Percentiles rank a stretch among this genome's conserved stretches.
These are phyloP conservation scores for Lecanicillium sp. DNA, from an alignment of 2,329 filamentous ascomycete genomes.

Conservation along the genomic window DNA sequence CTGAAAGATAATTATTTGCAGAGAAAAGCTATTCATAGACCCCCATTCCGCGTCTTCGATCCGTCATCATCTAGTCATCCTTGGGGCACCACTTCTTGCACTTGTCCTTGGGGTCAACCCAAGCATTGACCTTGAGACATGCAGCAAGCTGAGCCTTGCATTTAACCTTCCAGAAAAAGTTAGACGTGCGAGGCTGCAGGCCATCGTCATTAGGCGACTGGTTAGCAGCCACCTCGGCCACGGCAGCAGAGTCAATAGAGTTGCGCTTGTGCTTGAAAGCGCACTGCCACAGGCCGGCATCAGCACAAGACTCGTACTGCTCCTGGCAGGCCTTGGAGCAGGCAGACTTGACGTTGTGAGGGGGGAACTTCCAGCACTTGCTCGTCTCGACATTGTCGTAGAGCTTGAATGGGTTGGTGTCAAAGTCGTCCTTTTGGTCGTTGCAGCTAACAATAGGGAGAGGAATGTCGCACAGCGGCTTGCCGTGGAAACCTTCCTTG, in stretches of 20 bases:
- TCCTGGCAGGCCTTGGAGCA: constrained; percentile 8
- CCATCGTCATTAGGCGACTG: not conserved
- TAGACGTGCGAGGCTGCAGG: constrained; percentile 4
- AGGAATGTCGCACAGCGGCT: constrained; percentile 6
- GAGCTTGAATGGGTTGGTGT: constrained; percentile 3
- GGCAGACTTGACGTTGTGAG: constrained; percentile 3
- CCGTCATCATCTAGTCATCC: too few relatives aligned
- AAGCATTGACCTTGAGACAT: constrained; percentile 3
- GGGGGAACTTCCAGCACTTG: constrained; percentile 5
- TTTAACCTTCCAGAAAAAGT: constrained; percentile 3
- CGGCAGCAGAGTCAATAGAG: not conserved
- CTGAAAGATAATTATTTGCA: too few relatives aligned
- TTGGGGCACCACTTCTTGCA: not conserved
- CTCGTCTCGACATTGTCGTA: constrained; percentile 1
- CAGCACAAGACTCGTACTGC: constrained; percentile 5
- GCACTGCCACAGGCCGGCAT: constrained; percentile 1
- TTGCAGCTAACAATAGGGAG: constrained; percentile 7
- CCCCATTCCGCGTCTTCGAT: too few relatives aligned
- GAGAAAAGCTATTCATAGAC: too few relatives aligned
- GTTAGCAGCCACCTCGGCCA: not conserved
- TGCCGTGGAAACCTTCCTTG: constrained; percentile 2
- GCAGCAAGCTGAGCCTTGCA: constrained; percentile 9
- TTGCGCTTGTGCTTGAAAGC: constrained; percentile 1
- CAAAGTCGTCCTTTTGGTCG: constrained; percentile 1
- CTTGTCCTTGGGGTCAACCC: not conserved